Evolutionary conservation across 176 grass and related monocot species (phyloP).

Genomic region (Ensete glaucum): DNA sequence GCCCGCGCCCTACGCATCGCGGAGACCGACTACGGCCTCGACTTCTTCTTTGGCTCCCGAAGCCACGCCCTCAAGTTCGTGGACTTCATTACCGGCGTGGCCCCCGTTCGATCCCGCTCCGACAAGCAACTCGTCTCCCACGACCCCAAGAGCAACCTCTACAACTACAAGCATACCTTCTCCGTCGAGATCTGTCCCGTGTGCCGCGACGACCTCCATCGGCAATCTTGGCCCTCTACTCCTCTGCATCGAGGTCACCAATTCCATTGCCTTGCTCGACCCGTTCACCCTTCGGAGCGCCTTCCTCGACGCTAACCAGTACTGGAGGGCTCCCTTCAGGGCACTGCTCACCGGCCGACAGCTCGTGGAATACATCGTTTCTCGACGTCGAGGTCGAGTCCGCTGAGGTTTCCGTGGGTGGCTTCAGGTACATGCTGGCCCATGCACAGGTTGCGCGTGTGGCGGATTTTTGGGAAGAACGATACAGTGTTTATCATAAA

Average conservation of each 20-base stretch:
- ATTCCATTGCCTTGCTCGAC: constrained; percentile 58
- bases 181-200: constrained; percentile 90
- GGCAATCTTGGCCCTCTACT: constrained; percentile 75
- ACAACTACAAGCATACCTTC: constrained; percentile 86
- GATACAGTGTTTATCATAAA: constrained; percentile 60
- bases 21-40: constrained; percentile 36
- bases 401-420: constrained; percentile 45
- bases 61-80: constrained; percentile 62
- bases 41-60: constrained; percentile 74
- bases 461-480: constrained; percentile 69
- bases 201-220: constrained; percentile 81
- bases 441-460: constrained; percentile 59
- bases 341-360: constrained; percentile 62
- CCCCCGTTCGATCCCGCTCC: constrained; percentile 46
- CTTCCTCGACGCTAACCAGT: constrained; percentile 77
- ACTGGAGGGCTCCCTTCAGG: constrained; percentile 61
- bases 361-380: constrained; percentile 80
- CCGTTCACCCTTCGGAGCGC: constrained; percentile 58
- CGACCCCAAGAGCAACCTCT: constrained; percentile 57
- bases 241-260: constrained; percentile 66
- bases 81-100: constrained; percentile 63
- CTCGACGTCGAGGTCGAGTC: constrained; percentile 75
- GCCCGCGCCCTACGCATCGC: constrained; percentile 54
- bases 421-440: constrained; percentile 57
- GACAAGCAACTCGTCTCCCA: constrained; percentile 93